Percentiles rank a stretch among this genome's conserved stretches.
Evolutionary conservation across 305 asterid genomes (phyloP).

Genomic region (Petunia hybrid): DNA sequence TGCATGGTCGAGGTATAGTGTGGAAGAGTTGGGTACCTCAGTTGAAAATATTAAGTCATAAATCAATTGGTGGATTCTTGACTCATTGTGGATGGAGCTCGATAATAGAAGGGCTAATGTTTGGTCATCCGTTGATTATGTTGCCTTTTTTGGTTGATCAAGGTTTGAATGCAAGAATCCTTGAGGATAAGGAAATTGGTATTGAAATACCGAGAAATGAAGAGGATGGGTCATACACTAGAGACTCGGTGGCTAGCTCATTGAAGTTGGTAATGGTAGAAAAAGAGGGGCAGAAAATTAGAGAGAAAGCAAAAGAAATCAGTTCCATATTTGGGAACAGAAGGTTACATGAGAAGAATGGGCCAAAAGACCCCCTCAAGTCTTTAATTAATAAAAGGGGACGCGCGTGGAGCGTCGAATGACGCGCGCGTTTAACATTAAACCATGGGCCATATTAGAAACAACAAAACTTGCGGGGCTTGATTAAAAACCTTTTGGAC

Average conservation of each 20-base stretch:
- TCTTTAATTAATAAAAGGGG: too few species aligned
- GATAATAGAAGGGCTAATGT: slow-evolving; percentile 40
- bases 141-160: slow-evolving; percentile 45
- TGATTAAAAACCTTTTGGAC: too few species aligned
- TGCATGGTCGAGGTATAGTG: slow-evolving; percentile 37
- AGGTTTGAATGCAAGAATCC: slow-evolving; percentile 47
- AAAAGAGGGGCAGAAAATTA: slow-evolving; percentile 31
- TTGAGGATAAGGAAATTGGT: slow-evolving; percentile 42
- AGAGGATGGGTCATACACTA: slow-evolving; percentile 43
- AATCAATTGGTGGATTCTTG: slow-evolving; percentile 44
- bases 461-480: too few species aligned
- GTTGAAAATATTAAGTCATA: slow-evolving; percentile 40
- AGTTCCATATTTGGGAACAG: slow-evolving; percentile 36
- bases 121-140: slow-evolving; percentile 41
- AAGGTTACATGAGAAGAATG: slow-evolving; percentile 29
- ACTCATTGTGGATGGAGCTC: slow-evolving; percentile 51
- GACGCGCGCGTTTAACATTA: too few species aligned
- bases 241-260: slow-evolving; percentile 36
- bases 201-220: slow-evolving; percentile 43
- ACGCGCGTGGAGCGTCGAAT: too few species aligned
- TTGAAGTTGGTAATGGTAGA: slow-evolving; percentile 44
- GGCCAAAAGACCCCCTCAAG: too few species aligned
- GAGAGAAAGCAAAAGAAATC: slow-evolving; percentile 38
- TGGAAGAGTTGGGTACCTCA: slow-evolving; percentile 49
- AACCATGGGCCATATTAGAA: too few species aligned